Base-by-base conservation (phyloP, 176 grass and related monocot genomes). In the Bromus sterilis region DNA sequence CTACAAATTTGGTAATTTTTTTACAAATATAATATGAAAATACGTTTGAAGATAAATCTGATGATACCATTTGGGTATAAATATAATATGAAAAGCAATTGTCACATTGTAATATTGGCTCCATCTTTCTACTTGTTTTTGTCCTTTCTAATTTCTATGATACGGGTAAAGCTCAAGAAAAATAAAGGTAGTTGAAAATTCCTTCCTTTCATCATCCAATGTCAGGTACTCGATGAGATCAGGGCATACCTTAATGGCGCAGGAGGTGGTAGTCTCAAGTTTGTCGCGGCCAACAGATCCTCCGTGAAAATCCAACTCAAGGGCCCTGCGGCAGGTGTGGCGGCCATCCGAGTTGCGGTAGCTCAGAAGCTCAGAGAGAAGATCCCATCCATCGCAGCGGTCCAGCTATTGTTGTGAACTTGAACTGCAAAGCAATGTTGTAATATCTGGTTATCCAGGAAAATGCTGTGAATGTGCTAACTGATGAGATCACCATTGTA, bases 341-440 rank as follows among this genome's bases (percentile, higher is more conserved):
- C 80, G 87, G 86, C 94, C 58, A 76, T 97, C 61, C 85, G 89
- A 82, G 73, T 88, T n/a, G 91, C 87, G 11, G 63, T 97, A 32
- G 81, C 85, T 15, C 85, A 92, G 66, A 97, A 94, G 83, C 89
- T 97, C 37, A 74, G 91, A 64, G 91, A 97, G 82, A 92, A 92
- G 79, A 97, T 97, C 68, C 94, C 91, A 36, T 81, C 82, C 40
- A 90, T 92, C 7, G 61, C 87, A 49, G 87, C 85, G 18, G 87
- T 97, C 76, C 89, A 84, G 44, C 79, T 94, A 43, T 88, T 90
- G 30, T 88, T 80, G 1, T 89, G 74, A 72, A n/a, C 34, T 73
- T 73, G 25, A 73, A 49, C 70, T 32, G 70, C 70, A 11, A 30
- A 73, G 32, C 70, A 73, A 11, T 49, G 15, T 9, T 32, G 42